phyloP scores from a whole-genome alignment of 2,329 filamentous ascomycete species.

The Talaromyces sp. region DNA sequence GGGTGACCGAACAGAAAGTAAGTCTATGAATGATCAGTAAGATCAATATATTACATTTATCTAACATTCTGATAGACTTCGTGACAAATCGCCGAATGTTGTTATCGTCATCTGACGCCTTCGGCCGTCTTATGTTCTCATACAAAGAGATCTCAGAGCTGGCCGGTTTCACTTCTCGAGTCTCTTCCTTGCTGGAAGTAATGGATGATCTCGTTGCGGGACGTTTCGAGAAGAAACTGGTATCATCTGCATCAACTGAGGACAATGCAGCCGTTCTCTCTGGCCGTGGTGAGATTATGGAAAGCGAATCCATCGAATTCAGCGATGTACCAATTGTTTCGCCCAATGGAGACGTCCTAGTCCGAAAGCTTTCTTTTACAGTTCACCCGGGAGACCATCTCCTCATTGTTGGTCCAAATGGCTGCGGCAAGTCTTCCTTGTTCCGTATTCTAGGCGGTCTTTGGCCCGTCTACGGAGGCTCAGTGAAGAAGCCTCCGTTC shows the following conservation, averaged over 20 bases:
- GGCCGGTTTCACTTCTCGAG: constrained; percentile 90
- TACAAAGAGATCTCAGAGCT: constrained; percentile 97
- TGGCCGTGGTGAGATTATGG: constrained; percentile 77
- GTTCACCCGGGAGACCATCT: constrained; percentile 87
- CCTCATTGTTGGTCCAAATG: constrained; percentile 93
- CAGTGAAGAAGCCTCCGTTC: constrained; percentile 86
- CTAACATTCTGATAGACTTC: constrained; percentile 59
- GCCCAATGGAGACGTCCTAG: constrained; percentile 90
- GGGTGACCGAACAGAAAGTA: constrained; percentile 61
- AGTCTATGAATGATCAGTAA: constrained; percentile 23
- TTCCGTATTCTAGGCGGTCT: constrained; percentile 95
- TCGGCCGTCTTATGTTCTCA: constrained; percentile 94
- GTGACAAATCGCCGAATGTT: constrained; percentile 93
- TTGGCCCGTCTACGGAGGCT: constrained; percentile 97
- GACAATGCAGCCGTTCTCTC: constrained; percentile 81
- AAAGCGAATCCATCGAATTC: constrained; percentile 84
- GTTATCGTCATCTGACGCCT: constrained; percentile 90
- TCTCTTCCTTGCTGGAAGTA: constrained; percentile 85
- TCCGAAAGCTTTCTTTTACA: constrained; percentile 81
- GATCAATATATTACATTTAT: not conserved
- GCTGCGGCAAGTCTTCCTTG: constrained; percentile 92
- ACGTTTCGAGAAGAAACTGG: constrained; percentile 93
- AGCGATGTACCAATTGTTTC: constrained; percentile 92
- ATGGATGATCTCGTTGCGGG: constrained; percentile 92
- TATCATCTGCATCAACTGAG: constrained; percentile 81